phyloP scores from a whole-genome alignment of 2,329 filamentous ascomycete genomes.

The Achaetomium macrosporum region DNA sequence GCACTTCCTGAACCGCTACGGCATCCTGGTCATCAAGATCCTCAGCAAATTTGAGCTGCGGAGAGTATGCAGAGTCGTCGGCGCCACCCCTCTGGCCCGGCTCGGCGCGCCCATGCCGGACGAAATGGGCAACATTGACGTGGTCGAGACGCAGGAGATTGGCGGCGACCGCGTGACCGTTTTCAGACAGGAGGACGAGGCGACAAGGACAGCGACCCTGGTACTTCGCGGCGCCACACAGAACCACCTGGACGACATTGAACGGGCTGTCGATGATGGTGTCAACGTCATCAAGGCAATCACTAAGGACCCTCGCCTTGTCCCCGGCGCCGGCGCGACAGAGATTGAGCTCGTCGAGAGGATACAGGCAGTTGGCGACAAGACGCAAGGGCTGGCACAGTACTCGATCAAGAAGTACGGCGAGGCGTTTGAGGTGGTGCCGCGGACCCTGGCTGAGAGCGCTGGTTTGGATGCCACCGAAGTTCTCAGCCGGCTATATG shows the following conservation, averaged over 20 bases:
- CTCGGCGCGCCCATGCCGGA: conserved; percentile 99
- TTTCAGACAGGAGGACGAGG: conserved; percentile 92
- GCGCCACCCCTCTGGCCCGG: conserved; percentile 90
- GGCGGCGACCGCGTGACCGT: conserved; percentile 97
- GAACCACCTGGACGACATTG: conserved; percentile 95
- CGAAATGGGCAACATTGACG: conserved; percentile 91
- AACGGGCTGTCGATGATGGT: conserved; percentile 94
- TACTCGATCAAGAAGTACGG: conserved; percentile 97
- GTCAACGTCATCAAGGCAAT: conserved; percentile 99
- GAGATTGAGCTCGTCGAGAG: conserved; percentile 92
- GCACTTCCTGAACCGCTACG: conserved; percentile 97
- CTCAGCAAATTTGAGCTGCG: conserved; percentile 97
- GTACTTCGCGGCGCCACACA: conserved; percentile 94
- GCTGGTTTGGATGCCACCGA: conserved; percentile 97
- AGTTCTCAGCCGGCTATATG: conserved; percentile 85
- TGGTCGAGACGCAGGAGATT: conserved; percentile 96
- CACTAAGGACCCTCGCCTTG: conserved; percentile 83
- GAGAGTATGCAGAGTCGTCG: conserved; percentile 89
- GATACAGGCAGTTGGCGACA: conserved; percentile 84
- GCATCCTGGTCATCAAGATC: conserved; percentile 93
- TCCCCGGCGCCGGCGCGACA: conserved; percentile 89
- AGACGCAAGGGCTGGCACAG: conserved; percentile 85
- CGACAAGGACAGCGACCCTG: conserved; percentile 87
- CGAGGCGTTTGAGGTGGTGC: conserved; percentile 96
- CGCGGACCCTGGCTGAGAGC: conserved; percentile 87